Evolutionary conservation across 2,329 filamentous ascomycete species (phyloP).

Genomic region (Raffaelea albimanens): DNA sequence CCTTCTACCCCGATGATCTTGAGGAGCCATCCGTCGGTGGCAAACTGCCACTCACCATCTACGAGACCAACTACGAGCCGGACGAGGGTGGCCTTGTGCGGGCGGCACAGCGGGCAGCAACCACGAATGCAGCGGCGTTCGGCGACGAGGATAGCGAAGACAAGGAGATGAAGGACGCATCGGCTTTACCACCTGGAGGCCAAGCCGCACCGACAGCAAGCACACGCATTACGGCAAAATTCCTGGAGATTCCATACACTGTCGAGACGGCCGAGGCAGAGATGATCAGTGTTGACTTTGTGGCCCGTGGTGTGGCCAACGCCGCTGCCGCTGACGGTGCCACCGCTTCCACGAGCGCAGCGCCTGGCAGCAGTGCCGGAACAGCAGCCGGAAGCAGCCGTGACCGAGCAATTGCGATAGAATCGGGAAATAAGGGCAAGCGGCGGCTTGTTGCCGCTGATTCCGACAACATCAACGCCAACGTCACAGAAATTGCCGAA

Average conservation of each 20-base stretch:
- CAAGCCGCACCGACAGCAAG: too few species aligned
- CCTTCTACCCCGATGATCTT: slow-evolving; percentile 66
- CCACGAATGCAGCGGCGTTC: neutral
- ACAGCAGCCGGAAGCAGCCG: slow-evolving; percentile 5
- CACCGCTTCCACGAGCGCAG: slow-evolving; percentile 23
- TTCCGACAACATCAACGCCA: neutral
- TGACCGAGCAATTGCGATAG: slow-evolving; percentile 12
- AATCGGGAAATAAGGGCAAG: slow-evolving; percentile 30
- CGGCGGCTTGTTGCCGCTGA: slow-evolving; percentile 19
- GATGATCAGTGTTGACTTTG: slow-evolving; percentile 94
- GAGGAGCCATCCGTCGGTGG: slow-evolving; percentile 52
- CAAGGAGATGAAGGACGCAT: slow-evolving; percentile 59
- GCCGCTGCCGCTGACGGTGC: slow-evolving; percentile 28
- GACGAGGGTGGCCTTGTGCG: slow-evolving; percentile 32
- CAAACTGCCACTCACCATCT: slow-evolving; percentile 82
- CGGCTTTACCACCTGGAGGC: slow-evolving; percentile 26
- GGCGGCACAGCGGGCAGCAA: neutral
- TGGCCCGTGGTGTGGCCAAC: slow-evolving; percentile 75
- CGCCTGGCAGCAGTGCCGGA: slow-evolving; percentile 27
- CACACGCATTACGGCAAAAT: slow-evolving; percentile 52
- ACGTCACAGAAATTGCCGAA: slow-evolving; percentile 15
- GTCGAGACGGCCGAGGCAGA: slow-evolving; percentile 93
- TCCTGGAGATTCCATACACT: slow-evolving; percentile 74
- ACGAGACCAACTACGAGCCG: slow-evolving; percentile 74
- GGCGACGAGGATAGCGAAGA: slow-evolving; percentile 36